Evolutionary conservation across 139 green algal genomes (phyloP), one percentile per base, ranked within the genome.

Genomic region (Coccomyxa sp.): DNA sequence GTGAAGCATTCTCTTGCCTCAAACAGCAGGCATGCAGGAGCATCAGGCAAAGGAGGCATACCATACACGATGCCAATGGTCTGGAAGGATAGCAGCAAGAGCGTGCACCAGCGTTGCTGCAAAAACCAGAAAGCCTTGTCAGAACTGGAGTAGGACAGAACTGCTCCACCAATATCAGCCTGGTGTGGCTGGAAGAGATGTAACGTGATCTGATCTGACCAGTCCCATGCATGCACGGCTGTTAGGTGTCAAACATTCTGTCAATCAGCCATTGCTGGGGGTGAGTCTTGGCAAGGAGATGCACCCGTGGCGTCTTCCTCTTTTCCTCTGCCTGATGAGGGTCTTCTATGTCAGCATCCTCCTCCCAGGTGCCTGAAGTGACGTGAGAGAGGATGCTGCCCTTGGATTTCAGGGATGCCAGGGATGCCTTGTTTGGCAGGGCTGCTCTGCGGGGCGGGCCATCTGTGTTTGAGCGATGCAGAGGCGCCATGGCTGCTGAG

Each of bases 31-130:
- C 64, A 5, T 37, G 64, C 64, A 71, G 24, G n/a, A 5, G 64
- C n/a, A n/a, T 36, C 10, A 70, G 14, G 58, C 16, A 37, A 34
- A 34, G 35, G 6, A 5, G 27, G 64, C 64, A 29, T 82, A 22
- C 90, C 89, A 76, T 88, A 89, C 9, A 89, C 79, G 0, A 89
- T 78, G 14, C 84, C 84, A 68, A 88, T 14, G 10, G 82, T 75
- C 27, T 76, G 55, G 34, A 79, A 79, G 8, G 82, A 74, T 9
- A 89, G 77, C 8, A 74, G 39, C 2, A 84, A 8, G 8, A 84
- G 39, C 2, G 44, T 34, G 70, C 36, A 44, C 69, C 2, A 50
- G 1, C 41, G 34, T 34, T 12, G 24, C 69, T 74, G 69, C 64
- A 71, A 37, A 34, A 34, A 71, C 64, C 64, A 38, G n/a, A 1